Evolutionary conservation across 75 land plant species (phyloP).

Genomic region (Ceratopteris richardii): DNA sequence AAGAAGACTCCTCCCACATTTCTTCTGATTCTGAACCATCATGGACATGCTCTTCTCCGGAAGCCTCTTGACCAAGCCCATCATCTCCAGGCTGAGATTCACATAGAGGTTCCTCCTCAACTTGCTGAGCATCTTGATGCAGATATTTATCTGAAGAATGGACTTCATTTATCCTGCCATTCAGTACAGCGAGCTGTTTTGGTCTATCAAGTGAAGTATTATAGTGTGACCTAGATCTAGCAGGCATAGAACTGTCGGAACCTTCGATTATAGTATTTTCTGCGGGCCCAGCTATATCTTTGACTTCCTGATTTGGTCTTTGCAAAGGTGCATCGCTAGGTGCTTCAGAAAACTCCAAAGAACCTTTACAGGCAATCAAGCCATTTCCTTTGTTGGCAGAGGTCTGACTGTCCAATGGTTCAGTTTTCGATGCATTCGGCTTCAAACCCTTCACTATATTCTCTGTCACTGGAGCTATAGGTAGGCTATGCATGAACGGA

Average conservation of each 20-base stretch:
- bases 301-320: too few relatives aligned
- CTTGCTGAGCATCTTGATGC: slow-evolving; percentile 1
- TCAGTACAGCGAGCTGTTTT: neutral
- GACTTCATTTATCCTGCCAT: neutral
- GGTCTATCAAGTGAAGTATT: neutral
- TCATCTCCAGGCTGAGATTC: slow-evolving; percentile 19
- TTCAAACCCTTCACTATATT: neutral
- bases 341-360: neutral
- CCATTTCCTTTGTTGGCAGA: slow-evolving; percentile 4
- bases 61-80: neutral
- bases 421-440: neutral
- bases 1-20: slow-evolving; percentile 68
- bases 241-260: slow-evolving; percentile 1
- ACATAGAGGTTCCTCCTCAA: neutral
- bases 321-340: too few relatives aligned
- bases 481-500: slow-evolving; percentile 59
- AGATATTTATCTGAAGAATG: neutral
- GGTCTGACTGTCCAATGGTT: neutral
- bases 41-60: slow-evolving; percentile 10
- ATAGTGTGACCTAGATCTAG: neutral
- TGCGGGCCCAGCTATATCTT: too few relatives aligned
- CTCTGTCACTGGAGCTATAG: slow-evolving; percentile 5
- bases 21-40: slow-evolving; percentile 55
- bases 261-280: neutral
- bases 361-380: neutral